Evolutionary conservation across 192 early-diverging fungal genomes (phyloP), one percentile per base, ranked within the genome.

Genomic region (Coemansia sp.): DNA sequence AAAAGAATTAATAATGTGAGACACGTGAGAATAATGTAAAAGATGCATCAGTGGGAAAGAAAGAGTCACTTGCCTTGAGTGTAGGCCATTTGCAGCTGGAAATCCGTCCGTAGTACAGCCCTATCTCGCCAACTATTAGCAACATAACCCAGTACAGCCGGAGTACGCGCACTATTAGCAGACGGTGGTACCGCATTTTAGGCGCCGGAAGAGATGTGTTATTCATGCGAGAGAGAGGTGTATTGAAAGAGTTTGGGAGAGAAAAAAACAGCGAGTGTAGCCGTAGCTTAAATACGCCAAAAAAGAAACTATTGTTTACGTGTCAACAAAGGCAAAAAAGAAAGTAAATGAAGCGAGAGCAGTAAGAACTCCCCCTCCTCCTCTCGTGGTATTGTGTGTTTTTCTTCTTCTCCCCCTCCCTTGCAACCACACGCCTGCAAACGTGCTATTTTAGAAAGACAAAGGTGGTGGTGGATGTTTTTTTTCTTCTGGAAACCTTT

Each of bases 111-210:
- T 65, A 65, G 62, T 58, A 80, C 12, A 80, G 8, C 2, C 56
- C 53, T 4, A 80, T 57, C 39, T 80, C 77, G 59, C 77, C 64
- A 12, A 67, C 53, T 1, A 74, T 9, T 11, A 80, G 60, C 22
- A 68, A 33, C 3, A 60, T 0, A 2, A 70, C 43, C 77, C 77
- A 80, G 26, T 43, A 42, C 10, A 54, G 9, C 15, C 72, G 63
- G 4, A 80, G 72, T 4, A 67, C 0, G 2, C 60, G 56, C 10
- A 70, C 65, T 0, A 63, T 32, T 2, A 33, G n/a, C 1, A 33
- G 33, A 11, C 60, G 43, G 22, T 15, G 38, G 26, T 50, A 50
- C 15, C 46, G 21, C 46, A 50, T 50, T 50, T 15, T 29, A 15
- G 24, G 46, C 5, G 46, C 14, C n/a, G 11, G 24, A 50, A 12